Conservation (phyloP, 371 early-diverging fungal genomes). For the Zopfochytrium polystomum region DNA sequence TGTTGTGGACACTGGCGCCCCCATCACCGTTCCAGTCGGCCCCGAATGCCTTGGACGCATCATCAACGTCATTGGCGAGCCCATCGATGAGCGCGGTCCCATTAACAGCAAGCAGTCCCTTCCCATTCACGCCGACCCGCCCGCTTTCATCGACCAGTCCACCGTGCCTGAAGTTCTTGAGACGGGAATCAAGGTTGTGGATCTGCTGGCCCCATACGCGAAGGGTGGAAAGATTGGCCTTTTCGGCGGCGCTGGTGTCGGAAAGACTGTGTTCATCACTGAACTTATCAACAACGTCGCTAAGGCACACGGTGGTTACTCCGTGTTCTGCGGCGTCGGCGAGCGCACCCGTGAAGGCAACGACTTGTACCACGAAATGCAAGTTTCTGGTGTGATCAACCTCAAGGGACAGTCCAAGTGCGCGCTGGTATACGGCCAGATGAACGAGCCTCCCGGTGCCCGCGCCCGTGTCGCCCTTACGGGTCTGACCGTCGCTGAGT, state of each 20-base stretch:
- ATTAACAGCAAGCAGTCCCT: constrained; percentile 82
- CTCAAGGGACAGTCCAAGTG: constrained; percentile 93
- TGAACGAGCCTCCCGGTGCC: constrained; percentile 99
- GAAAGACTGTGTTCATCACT: constrained; percentile 97
- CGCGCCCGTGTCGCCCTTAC: constrained; percentile 99
- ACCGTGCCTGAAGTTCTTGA: constrained; percentile 94
- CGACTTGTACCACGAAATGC: constrained; percentile 98
- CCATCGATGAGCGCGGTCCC: constrained; percentile 97
- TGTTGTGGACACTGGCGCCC: constrained; percentile 90
- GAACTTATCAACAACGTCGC: constrained; percentile 98
- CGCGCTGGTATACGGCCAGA: constrained; percentile 96
- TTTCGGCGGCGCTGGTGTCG: constrained; percentile 98
- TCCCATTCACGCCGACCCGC: constrained; percentile 92
- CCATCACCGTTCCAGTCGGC: constrained; percentile 93
- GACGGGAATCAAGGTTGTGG: constrained; percentile 99
- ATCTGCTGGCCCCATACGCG: constrained; percentile 95
- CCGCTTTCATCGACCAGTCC: constrained; percentile 94
- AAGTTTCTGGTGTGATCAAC: constrained; percentile 90
- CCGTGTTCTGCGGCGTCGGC: constrained; percentile 96
- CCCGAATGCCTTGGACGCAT: constrained; percentile 95
- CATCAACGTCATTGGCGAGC: constrained; percentile 98
- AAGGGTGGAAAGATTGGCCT: constrained; percentile 97
- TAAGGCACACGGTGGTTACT: constrained; percentile 98
- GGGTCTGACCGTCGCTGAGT: constrained; percentile 97
- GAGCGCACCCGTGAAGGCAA: constrained; percentile 98